Conservation (phyloP, 2,329 filamentous ascomycete genomes). For the Arthroderma uncinatum region DNA sequence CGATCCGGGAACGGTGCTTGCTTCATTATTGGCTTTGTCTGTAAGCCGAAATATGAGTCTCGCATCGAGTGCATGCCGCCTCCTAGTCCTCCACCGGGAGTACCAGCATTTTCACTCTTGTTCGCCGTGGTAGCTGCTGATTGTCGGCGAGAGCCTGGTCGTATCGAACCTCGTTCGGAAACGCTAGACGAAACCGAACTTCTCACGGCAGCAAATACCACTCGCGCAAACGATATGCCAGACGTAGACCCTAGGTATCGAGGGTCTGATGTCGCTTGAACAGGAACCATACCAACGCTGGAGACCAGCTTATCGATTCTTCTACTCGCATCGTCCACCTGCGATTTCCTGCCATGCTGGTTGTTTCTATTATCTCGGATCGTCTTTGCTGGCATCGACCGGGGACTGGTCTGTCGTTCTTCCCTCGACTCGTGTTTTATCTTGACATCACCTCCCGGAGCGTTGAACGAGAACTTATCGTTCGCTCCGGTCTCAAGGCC, state of each 20-base stretch:
- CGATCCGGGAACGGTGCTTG: conserved; percentile 73
- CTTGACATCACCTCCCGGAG: background rate
- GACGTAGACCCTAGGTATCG: conserved; percentile 75
- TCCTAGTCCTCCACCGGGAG: conserved; percentile 25
- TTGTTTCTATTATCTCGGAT: conserved; percentile 15
- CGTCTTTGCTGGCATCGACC: background rate
- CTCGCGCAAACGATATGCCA: conserved; percentile 85
- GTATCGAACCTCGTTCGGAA: conserved; percentile 54
- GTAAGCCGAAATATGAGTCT: conserved; percentile 93
- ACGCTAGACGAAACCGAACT: conserved; percentile 49
- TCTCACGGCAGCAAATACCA: conserved; percentile 90
- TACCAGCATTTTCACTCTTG: background rate
- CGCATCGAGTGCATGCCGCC: conserved; percentile 63
- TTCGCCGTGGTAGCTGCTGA: conserved; percentile 37
- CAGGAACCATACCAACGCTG: conserved; percentile 63
- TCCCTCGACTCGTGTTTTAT: conserved; percentile 10
- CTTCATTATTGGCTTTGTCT: conserved; percentile 78
- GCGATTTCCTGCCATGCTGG: conserved; percentile 33
- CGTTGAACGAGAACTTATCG: background rate
- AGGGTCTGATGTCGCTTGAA: conserved; percentile 66
- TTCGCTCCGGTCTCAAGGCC: background rate
- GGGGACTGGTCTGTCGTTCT: background rate
- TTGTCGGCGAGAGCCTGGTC: conserved; percentile 45
- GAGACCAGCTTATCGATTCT: conserved; percentile 56
- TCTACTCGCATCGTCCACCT: conserved; percentile 40